Evolutionary conservation across 257 asterid species (phyloP).

Genomic region (Solanum verrucosum): DNA sequence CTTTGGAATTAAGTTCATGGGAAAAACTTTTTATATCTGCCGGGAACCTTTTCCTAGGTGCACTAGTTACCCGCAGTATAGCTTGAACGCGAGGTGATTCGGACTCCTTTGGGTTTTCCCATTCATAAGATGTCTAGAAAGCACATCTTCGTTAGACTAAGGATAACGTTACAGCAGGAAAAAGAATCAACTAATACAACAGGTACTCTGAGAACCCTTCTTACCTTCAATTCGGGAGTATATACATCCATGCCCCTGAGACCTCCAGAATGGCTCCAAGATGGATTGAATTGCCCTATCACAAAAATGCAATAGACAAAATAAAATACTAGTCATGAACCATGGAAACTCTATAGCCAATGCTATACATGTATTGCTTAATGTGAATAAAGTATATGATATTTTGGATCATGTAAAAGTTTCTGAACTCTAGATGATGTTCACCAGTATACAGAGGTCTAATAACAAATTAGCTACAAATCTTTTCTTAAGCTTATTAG

Average conservation of each 20-base stretch:
- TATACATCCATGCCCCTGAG: constrained; percentile 16
- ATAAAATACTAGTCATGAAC: not conserved
- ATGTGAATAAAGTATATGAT: not conserved
- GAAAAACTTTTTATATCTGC: constrained; percentile 96
- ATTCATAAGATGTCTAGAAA: constrained; percentile 67
- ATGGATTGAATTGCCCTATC: constrained; percentile 20
- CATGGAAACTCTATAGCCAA: not conserved
- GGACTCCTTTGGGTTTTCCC: constrained; percentile 94
- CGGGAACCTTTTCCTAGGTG: constrained; percentile 94
- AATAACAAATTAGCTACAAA: not conserved
- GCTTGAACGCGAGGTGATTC: constrained; percentile 99
- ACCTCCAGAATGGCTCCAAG: constrained; percentile 33
- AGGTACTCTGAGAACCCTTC: not conserved
- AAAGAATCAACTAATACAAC: not conserved
- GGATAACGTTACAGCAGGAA: not conserved
- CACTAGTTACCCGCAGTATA: constrained; percentile 96
- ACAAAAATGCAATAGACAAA: not conserved
- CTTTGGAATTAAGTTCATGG: constrained; percentile 94
- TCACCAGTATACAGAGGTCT: not conserved
- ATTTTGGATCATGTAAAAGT: not conserved
- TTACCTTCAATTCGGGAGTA: constrained; percentile 40
- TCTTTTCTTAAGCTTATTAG: not conserved
- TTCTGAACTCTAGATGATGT: not conserved
- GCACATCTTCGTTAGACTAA: not conserved
- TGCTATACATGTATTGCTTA: not conserved